phyloP scores from a whole-genome alignment of 768 basidiomycete genomes.

The Amanita rubescens region DNA sequence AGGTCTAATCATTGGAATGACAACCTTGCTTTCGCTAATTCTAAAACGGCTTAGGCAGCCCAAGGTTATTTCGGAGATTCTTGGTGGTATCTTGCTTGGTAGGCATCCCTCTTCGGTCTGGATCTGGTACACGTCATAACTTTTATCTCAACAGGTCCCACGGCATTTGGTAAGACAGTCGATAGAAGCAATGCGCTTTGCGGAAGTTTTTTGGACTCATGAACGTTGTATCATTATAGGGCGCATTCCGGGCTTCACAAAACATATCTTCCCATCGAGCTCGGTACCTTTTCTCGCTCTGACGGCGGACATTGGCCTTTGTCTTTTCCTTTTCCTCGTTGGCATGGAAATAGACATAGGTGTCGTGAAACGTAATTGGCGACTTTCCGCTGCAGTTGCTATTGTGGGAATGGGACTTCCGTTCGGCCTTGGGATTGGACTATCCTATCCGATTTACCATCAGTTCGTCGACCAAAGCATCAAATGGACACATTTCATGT shows the following conservation, averaged over 20 bases:
- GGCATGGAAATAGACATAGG: slow-evolving; percentile 84
- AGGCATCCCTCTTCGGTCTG: not conserved
- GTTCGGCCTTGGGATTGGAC: slow-evolving; percentile 74
- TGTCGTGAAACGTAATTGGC: slow-evolving; percentile 73
- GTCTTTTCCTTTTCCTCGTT: slow-evolving; percentile 86
- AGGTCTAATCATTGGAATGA: slow-evolving; percentile 80
- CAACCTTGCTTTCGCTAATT: slow-evolving; percentile 64
- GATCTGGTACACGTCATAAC: not conserved
- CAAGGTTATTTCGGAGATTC: slow-evolving; percentile 73
- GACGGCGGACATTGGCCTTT: slow-evolving; percentile 82
- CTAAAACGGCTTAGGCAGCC: slow-evolving; percentile 80
- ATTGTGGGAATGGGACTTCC: slow-evolving; percentile 82
- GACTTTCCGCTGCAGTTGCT: slow-evolving; percentile 61
- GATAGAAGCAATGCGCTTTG: not conserved
- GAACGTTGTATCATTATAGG: slow-evolving; percentile 30
- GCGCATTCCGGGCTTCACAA: slow-evolving; percentile 82
- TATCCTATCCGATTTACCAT: slow-evolving; percentile 59
- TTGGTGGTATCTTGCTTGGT: slow-evolving; percentile 87
- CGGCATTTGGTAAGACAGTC: slow-evolving; percentile 33
- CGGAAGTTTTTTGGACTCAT: not conserved
- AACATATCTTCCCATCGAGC: slow-evolving; percentile 70
- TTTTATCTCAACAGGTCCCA: slow-evolving; percentile 30
- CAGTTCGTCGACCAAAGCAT: slow-evolving; percentile 62
- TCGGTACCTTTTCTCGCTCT: slow-evolving; percentile 78
- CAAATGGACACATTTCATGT: slow-evolving; percentile 85